Base-by-base conservation (phyloP, 192 early-diverging fungal species). In the Cladochytrium replicatum region DNA sequence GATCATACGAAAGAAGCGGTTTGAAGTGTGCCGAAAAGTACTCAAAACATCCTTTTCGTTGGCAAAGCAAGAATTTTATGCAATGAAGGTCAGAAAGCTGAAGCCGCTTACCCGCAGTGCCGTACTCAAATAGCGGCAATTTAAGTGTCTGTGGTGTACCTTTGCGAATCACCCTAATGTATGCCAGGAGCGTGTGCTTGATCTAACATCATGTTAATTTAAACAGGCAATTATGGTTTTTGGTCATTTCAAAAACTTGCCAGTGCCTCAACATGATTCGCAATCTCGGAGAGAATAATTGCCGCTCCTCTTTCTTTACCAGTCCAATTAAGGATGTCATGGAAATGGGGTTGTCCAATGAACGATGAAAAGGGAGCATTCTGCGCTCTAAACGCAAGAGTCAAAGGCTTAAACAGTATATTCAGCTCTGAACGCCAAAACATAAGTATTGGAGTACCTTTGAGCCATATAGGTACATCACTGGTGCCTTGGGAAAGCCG, bases 91-190 rank as follows among this genome's bases (percentile, higher is more conserved):
- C 19, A 64, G 1, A 13, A 54, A 24, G 50, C 52, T 63, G 52
- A 17, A 55, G 21, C 52, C 13, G 0, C 32, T 24, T 22, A 66
- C 63, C 64, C 29, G 13, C 48, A 1, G 65, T 68, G 21, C 60
- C 61, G 43, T 68, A 68, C 38, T 68, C 68, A 42, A 70, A 69
- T 26, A 68, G 39, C 17, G 68, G 68, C 31, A 70, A 32, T 22
- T 55, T 68, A 56, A 70, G 32, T 5, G 60, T 51, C 24, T 66
- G 54, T 11, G 68, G 65, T 6, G 65, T 59, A 5, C 58, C 58
- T 27, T 63, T 63, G 11, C 66, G 64, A 24, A 67, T 67, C 8
- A 60, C 65, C n/a, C 44, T 28, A 29, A 67, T 66, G 52, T 67
- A 67, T 19, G 60, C 55, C 2, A 49, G 31, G 21, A 67, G 28